Conservation (phyloP, 108 stramenopile genomes). For the Nitzschia putrida region DNA sequence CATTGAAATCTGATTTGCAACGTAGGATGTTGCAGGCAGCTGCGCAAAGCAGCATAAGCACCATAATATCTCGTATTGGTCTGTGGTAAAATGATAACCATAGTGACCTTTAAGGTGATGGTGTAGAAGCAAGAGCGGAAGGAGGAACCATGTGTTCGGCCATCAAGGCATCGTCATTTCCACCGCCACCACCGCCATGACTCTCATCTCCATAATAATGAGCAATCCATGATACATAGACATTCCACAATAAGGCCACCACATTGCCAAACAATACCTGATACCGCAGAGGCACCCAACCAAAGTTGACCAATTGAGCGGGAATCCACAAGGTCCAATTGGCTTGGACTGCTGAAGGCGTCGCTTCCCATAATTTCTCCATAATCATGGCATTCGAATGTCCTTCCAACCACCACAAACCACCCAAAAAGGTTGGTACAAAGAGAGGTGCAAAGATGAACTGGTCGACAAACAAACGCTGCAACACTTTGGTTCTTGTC, state of each 20-base stretch:
- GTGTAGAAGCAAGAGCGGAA: too few relatives aligned
- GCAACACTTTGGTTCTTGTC: constrained; percentile 25
- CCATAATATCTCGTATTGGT: too few relatives aligned
- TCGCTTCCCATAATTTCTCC: constrained; percentile 33
- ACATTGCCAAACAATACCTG: constrained; percentile 82
- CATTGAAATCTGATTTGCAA: too few relatives aligned
- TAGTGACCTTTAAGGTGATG: too few relatives aligned
- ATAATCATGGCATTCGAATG: constrained; percentile 11
- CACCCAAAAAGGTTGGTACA: constrained; percentile 60
- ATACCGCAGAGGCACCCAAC: constrained; percentile 63
- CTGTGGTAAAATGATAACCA: too few relatives aligned
- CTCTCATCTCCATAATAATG: too few relatives aligned
- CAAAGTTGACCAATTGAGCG: constrained; percentile 75
- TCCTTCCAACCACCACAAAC: constrained; percentile 72
- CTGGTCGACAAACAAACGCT: constrained; percentile 72
- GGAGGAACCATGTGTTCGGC: too few relatives aligned
- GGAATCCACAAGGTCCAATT: constrained; percentile 88
- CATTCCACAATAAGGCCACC: constrained; percentile 88
- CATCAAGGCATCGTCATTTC: too few relatives aligned
- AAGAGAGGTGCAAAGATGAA: constrained; percentile 75
- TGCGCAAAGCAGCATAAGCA: too few relatives aligned
- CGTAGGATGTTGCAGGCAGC: too few relatives aligned
- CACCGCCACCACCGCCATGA: too few relatives aligned
- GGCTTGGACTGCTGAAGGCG: constrained; percentile 56
- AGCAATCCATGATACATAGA: constrained; percentile 38